Conservation (phyloP, 164 flowering plant genomes). For the Piper longum region DNA sequence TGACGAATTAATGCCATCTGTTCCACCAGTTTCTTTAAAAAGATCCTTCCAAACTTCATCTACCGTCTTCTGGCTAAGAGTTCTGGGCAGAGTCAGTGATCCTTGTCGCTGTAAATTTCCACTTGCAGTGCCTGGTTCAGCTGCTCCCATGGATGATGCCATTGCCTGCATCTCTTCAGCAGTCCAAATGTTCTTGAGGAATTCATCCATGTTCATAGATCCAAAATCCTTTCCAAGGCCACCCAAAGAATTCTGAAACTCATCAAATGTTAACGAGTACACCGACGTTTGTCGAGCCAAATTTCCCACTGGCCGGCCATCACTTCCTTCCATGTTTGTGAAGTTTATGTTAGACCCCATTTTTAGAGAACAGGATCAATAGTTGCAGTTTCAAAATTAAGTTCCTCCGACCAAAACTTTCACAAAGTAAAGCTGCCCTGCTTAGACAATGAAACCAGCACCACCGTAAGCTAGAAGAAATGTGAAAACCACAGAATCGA, state of each 20-base stretch:
- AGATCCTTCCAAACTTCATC: slow-evolving; percentile 79
- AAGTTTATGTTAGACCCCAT: slow-evolving; percentile 55
- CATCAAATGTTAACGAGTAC: slow-evolving; percentile 66
- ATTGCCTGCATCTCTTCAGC: slow-evolving; percentile 29
- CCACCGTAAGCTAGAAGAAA: too few relatives aligned
- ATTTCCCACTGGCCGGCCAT: slow-evolving; percentile 13
- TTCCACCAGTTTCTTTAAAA: slow-evolving; percentile 19
- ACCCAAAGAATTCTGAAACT: slow-evolving; percentile 60
- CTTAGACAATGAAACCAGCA: background rate
- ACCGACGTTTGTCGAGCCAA: slow-evolving; percentile 56
- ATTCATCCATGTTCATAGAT: slow-evolving; percentile 62
- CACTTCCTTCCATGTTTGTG: slow-evolving; percentile 25
- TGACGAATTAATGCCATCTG: slow-evolving; percentile 6
- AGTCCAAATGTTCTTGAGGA: slow-evolving; percentile 45
- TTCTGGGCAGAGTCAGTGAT: slow-evolving; percentile 26
- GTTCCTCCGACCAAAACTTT: background rate
- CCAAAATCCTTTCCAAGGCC: slow-evolving; percentile 52
- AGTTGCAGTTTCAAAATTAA: background rate
- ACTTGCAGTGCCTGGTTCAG: slow-evolving; percentile 3
- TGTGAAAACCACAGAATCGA: too few relatives aligned
- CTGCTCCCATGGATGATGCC: slow-evolving; percentile 4
- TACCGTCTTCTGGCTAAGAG: slow-evolving; percentile 30
- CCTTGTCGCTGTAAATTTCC: slow-evolving; percentile 21
- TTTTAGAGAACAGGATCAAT: background rate
- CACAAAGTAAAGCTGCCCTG: background rate